Evolutionary conservation across 768 basidiomycete species (phyloP).

Genomic region (Suillus occidentalis): DNA sequence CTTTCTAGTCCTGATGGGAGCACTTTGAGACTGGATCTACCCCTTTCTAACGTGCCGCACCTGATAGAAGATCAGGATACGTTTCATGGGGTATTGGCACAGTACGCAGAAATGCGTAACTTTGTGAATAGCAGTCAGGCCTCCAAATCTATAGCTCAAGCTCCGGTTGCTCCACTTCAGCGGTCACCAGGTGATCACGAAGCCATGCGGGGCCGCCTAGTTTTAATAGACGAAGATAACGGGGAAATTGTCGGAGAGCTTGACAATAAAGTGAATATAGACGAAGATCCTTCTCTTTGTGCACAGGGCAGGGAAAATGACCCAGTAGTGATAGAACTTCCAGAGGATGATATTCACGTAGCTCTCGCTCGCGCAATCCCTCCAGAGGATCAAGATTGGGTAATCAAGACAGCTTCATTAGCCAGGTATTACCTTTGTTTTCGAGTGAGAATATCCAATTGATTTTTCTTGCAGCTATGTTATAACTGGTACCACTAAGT

Average conservation of each 20-base stretch:
- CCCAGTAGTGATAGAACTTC: conserved; percentile 74
- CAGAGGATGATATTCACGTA: conserved; percentile 46
- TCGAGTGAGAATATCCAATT: conserved; percentile 22
- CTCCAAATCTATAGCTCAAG: conserved; percentile 10
- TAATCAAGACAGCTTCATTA: conserved; percentile 36
- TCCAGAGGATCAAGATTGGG: conserved; percentile 69
- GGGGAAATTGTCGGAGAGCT: conserved; percentile 74
- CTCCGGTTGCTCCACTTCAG: conserved; percentile 21
- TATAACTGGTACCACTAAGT: conserved; percentile 64
- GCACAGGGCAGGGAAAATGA: conserved; percentile 52
- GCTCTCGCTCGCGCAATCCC: conserved; percentile 63
- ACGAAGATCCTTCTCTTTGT: conserved; percentile 58
- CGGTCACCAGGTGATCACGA: conserved; percentile 35
- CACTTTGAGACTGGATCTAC: conserved; percentile 26
- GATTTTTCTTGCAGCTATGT: conserved; percentile 47
- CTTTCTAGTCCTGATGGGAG: conserved; percentile 27
- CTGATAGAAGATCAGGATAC: conserved; percentile 57
- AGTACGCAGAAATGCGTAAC: conserved; percentile 56
- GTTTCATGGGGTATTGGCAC: conserved; percentile 64
- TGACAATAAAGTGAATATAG: conserved; percentile 53
- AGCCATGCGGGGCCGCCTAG: conserved; percentile 52
- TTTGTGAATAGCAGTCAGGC: conserved; percentile 4
- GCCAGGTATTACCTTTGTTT: conserved; percentile 43
- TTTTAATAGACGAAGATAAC: conserved; percentile 70
- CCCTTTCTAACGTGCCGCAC: conserved; percentile 31